phyloP scores from a whole-genome alignment of 31 red algal genomes.

The Porphyra umbilicalis region DNA sequence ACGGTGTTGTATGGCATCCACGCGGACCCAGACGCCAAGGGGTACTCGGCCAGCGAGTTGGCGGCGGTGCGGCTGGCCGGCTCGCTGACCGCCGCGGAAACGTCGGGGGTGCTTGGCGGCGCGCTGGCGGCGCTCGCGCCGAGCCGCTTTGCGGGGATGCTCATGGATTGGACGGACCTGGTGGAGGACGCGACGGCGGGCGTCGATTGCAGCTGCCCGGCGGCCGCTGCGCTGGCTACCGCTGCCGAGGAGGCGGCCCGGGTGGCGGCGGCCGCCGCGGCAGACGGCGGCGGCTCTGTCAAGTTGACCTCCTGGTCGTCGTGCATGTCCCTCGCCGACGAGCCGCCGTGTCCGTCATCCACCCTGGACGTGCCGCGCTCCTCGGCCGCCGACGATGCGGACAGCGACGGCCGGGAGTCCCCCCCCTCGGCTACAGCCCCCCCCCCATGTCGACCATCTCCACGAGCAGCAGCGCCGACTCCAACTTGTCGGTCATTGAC shows the following conservation, averaged over 20 bases:
- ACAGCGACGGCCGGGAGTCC: no score
- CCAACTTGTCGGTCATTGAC: neutral
- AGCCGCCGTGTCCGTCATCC: no score
- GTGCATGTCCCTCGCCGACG: neutral
- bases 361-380: neutral
- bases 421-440: neutral
- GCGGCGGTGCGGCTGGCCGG: neutral
- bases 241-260: neutral
- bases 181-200: neutral
- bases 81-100: neutral
- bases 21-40: constrained; percentile 38
- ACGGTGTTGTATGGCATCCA: constrained; percentile 53
- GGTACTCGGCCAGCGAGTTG: neutral
- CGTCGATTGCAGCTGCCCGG: neutral
- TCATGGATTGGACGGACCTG: neutral
- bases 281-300: no score
- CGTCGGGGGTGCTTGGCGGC: neutral
- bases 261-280: neutral
- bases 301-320: neutral
- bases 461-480: neutral
- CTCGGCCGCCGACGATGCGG: neutral
- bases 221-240: neutral
- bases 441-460: neutral
- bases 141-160: neutral
- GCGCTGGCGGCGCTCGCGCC: neutral